Base-by-base conservation (phyloP, 331 rosid genomes). In the Quercus phellos region DNA sequence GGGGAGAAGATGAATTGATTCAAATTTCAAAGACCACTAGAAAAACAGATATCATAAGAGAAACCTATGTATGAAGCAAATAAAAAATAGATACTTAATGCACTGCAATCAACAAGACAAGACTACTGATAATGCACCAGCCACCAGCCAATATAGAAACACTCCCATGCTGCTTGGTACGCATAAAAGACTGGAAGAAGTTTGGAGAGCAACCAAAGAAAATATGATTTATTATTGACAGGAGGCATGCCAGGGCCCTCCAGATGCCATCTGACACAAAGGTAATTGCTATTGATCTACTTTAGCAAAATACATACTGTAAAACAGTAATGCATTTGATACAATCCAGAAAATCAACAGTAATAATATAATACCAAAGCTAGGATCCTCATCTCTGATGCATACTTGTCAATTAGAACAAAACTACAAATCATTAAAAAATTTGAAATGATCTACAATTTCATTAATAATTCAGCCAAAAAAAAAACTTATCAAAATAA, bases 81-180 rank as follows among this genome's bases (percentile, higher is more conserved):
- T 22, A 7, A 56, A 16, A 56, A 58, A 22, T 19, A 22, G 29
- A 21, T 58, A 58, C 5, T 7, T 35, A 56, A 78, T 71, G 56
- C 56, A 74, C 77, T 66, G 68, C 68, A 85, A 58, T 35, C 24
- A 27, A 16, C 53, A 64, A 55, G 29, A 63, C n/a, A 32, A 17
- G 46, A 29, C 34, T 42, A n/a, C 21, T 11, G 50, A 34, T 64
- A 61, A 69, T 30, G 29, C 29, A 70, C 26, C 38, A 58, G 55
- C 42, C 73, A 43, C 64, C 14, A 46, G 53, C 53, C 53, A 46
- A 0, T 46, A 71, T 16, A 4, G 22, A 67, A 54, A 59, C 74
- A 43, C 29, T 43, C 54, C 50, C n/a, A 51, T 34, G 53, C 56
- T 21, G 56, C 16, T 53, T 61, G 71, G 38, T 12, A 19, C 11